Base-by-base conservation (phyloP, 768 basidiomycete genomes). In the Tulasnella sp. region DNA sequence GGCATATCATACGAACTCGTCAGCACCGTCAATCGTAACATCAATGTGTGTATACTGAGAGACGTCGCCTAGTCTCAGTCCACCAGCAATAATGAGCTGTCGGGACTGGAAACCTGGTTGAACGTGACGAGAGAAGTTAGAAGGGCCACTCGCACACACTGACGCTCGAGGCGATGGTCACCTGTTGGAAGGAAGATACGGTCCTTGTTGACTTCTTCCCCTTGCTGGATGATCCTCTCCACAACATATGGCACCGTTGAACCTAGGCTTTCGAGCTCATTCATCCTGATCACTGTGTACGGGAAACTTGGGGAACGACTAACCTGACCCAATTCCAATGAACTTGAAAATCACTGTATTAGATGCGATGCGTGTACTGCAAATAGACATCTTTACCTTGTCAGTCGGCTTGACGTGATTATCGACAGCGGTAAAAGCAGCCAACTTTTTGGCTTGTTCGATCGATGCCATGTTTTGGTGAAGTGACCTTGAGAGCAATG, bases 211-310 rank as follows among this genome's bases (percentile, higher is more conserved):
- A 85, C 82, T 39, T 86, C 87, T 16, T 77, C 74, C 1, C 94
- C 95, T 79, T 97, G 94, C 74, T 90, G 85, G 12, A 94, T 85
- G 72, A 99, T 95, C 68, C 95, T 86, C 76, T 99, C 95, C 29
- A 99, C 95, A 67, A 98, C 95, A 77, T 96, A 99, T 3, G 94
- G 94, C 0, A 98, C 95, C 1, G 95, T 98, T 8, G 94, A 94
- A 44, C 94, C 93, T 88, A 62, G 63, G 8, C 22, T 17, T 29
- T 41, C 59, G 37, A 71, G 29, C 64, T 62, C 36, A n/a, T 32
- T 71, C 37, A 34, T 69, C 79, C 67, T 77, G 37, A 26, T 12
- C 63, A 8, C 44, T 9, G 2, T 71, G 7, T n/a, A n/a, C 5
- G 22, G 29, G 16, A 29, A 47, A 26, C 44, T 12, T 47, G 26